Percentiles rank a stretch among this genome's conserved stretches.
Evolutionary conservation across 495 filamentous ascomycete species (phyloP).

Genomic region (Podospora pseudoanserina): DNA sequence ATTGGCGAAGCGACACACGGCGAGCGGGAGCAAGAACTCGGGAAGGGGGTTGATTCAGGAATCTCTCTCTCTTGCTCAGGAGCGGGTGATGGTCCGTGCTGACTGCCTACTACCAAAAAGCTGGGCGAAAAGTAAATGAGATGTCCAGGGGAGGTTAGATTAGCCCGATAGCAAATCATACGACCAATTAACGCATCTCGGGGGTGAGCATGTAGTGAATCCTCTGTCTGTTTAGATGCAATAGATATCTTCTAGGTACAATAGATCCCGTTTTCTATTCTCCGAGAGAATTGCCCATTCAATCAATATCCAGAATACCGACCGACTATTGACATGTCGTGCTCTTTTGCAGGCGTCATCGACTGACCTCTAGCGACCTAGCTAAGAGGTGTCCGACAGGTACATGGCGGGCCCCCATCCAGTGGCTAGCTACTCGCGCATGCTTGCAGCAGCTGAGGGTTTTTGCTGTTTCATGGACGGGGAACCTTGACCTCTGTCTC

Average conservation of each 20-base stretch:
- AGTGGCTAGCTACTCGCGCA: not conserved
- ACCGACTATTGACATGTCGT: not conserved
- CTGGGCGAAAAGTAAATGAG: constrained; percentile 32
- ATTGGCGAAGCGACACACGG: constrained; percentile 21
- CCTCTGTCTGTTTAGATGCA: too few relatives aligned
- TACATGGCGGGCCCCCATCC: not conserved
- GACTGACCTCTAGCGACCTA: not conserved
- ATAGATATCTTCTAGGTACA: not conserved
- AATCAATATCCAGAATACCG: not conserved
- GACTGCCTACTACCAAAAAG: not conserved
- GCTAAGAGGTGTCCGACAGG: not conserved
- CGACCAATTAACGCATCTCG: constrained; percentile 13
- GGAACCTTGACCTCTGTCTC: not conserved
- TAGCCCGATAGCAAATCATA: constrained; percentile 23
- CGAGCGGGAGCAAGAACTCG: not conserved
- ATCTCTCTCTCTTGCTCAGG: constrained; percentile 5
- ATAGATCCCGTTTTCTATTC: not conserved
- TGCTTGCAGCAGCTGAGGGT: not conserved
- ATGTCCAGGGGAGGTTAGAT: constrained; percentile 26
- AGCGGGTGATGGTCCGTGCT: constrained; percentile 28
- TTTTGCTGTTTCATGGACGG: not conserved
- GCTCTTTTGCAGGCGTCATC: not conserved
- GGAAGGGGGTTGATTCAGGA: constrained; percentile 14
- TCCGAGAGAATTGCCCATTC: not conserved
- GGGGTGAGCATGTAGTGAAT: not conserved